Percentiles rank a stretch among this genome's conserved stretches.
Conservation (phyloP, 1,139 yeast genomes). For the Torulaspora pretoriensis region DNA sequence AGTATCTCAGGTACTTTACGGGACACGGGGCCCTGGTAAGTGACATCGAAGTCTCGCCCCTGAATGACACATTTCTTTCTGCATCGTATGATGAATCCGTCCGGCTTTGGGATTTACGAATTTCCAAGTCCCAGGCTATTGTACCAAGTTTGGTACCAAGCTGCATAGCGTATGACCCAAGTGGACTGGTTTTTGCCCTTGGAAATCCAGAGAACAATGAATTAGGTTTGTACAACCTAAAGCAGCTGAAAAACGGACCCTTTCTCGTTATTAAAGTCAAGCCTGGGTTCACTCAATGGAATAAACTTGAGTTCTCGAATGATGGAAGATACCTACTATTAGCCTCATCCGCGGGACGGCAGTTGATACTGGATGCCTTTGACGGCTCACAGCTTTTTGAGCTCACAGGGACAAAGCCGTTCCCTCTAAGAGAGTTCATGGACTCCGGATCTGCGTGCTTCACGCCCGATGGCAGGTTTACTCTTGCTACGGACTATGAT, state of each 20-base stretch:
- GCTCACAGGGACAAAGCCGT: slow-evolving; percentile 44
- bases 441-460: slow-evolving; percentile 62
- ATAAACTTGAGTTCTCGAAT: slow-evolving; percentile 75
- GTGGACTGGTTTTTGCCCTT: slow-evolving; percentile 74
- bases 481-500: slow-evolving; percentile 57
- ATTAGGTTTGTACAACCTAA: slow-evolving; percentile 58
- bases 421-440: slow-evolving; percentile 46
- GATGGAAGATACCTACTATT: slow-evolving; percentile 73
- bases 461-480: slow-evolving; percentile 77
- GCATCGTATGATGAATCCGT: slow-evolving; percentile 76
- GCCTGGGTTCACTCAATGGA: slow-evolving; percentile 46
- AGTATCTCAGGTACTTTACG: slow-evolving; percentile 75
- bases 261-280: slow-evolving; percentile 45
- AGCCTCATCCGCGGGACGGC: slow-evolving; percentile 50
- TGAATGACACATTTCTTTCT: slow-evolving; percentile 62
- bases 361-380: slow-evolving; percentile 67
- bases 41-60: slow-evolving; percentile 69
- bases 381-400: slow-evolving; percentile 56
- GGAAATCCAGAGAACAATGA: slow-evolving; percentile 49
- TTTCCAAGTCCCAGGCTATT: slow-evolving; percentile 58
- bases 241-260: slow-evolving; percentile 54
- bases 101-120: slow-evolving; percentile 79
- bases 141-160: slow-evolving; percentile 56
- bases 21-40: slow-evolving; percentile 81
- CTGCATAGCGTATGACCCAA: slow-evolving; percentile 71